Evolutionary conservation across 2,329 filamentous ascomycete genomes (phyloP), one percentile per base, ranked within the genome.

Genomic region (Esteya vermicola): DNA sequence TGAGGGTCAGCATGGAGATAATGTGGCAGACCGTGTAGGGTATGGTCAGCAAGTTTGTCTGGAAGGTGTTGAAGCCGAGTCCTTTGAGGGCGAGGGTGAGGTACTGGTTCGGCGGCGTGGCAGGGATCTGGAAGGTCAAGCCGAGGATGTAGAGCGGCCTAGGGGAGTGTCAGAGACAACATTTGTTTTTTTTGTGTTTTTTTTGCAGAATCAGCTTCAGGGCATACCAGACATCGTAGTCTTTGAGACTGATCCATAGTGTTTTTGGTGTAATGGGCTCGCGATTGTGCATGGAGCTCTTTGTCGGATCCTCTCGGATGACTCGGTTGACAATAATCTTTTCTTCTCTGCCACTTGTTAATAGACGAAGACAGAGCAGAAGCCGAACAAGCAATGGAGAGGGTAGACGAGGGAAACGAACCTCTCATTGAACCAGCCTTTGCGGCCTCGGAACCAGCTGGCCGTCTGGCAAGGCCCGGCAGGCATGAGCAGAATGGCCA

Each of bases 31-130:
- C 62, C 14, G 68, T 69, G 1, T 70, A 66, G 0, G 72, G 73
- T 13, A 79, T 77, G 1, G 73, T 73, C 19, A 81, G 63, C 44
- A 82, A 60, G 47, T 79, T 81, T 22, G 68, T 70, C 25, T 72
- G 57, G 50, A 81, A 71, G 2, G 71, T 73, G 36, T 56, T 57
- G 56, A 76, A 78, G 12, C 64, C 73, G 5, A 78, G 57, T 3
- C 68, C 61, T 45, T 67, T 69, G 2, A 78, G 59, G 1, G 68
- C 72, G 6, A 78, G 63, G 0, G 77, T 75, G 6, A 81, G 61
- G 44, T 79, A 80, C 14, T 62, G 61, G 1, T 60, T 52, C 1
- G 69, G 67, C 0, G 63, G 61, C 0, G 54, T 53, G 28, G 59
- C 60, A 0, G 75, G 75, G 18, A 75, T 70, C 43, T 71, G 68